These are phyloP conservation scores for Penstemon davidsonii DNA, from an alignment of 257 asterid genomes.

Conservation along the genomic window DNA sequence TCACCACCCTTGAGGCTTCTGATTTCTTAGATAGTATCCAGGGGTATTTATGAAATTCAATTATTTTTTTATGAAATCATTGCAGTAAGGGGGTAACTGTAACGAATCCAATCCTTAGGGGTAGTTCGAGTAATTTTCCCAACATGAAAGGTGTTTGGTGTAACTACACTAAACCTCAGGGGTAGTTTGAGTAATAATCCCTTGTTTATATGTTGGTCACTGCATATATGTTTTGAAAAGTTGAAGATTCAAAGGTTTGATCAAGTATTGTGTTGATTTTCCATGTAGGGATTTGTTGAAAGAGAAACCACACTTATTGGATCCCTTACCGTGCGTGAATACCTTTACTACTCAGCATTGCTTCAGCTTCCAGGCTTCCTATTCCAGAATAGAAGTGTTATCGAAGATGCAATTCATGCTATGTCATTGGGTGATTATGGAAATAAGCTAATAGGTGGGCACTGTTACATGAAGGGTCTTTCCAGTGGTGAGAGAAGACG, in stretches of 20 bases:
- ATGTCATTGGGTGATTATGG: slow-evolving; percentile 95
- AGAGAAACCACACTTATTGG: slow-evolving; percentile 90
- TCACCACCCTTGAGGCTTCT: too few species aligned
- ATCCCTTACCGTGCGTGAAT: slow-evolving; percentile 98
- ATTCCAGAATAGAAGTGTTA: slow-evolving; percentile 64
- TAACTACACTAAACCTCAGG: too few species aligned
- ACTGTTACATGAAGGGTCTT: slow-evolving; percentile 93
- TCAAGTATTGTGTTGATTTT: slow-evolving; percentile 21
- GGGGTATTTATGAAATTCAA: too few species aligned
- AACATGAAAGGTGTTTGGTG: too few species aligned
- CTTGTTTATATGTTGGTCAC: slow-evolving; percentile 12
- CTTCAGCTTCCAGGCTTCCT: slow-evolving; percentile 96
- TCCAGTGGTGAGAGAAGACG: slow-evolving; percentile 93
- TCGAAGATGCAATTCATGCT: slow-evolving; percentile 87
- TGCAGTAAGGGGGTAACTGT: too few species aligned
- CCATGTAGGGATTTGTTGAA: slow-evolving; percentile 80
- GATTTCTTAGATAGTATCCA: too few species aligned
- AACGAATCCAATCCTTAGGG: too few species aligned
- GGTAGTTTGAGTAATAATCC: too few species aligned
- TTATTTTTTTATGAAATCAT: too few species aligned
- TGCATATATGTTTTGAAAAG: slow-evolving; percentile 17
- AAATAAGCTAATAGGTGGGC: slow-evolving; percentile 93
- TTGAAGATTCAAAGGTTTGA: slow-evolving; percentile 27
- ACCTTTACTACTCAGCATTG: slow-evolving; percentile 91
- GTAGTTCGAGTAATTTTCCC: too few species aligned